A percentile compares a stretch with the other conserved stretches of the same genome.
These are phyloP conservation scores for Suillus weaverae DNA, from an alignment of 768 basidiomycete genomes.

Conservation along the genomic window DNA sequence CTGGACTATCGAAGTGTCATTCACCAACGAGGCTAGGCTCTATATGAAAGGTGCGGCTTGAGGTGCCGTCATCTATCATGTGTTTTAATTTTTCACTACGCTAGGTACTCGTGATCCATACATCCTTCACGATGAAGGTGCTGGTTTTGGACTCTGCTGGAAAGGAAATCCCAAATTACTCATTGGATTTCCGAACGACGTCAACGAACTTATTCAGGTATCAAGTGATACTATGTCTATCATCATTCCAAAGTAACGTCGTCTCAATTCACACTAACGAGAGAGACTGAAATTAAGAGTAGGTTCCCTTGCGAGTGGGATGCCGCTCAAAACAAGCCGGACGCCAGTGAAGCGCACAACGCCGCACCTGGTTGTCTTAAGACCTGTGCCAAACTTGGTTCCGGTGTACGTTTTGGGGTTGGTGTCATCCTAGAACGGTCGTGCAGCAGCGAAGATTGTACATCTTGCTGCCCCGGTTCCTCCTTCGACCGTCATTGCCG, in stretches of 20 bases:
- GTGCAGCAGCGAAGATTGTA: constrained; percentile 65
- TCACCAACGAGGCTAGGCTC: constrained; percentile 69
- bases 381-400: constrained; percentile 78
- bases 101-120: constrained; percentile 85
- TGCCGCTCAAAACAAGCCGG: not conserved
- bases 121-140: constrained; percentile 62
- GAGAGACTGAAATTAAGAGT: not conserved
- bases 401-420: constrained; percentile 86
- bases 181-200: constrained; percentile 68
- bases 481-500: constrained; percentile 79
- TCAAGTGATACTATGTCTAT: constrained; percentile 78
- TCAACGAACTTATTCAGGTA: constrained; percentile 81
- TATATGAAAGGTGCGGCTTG: constrained; percentile 76
- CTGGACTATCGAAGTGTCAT: constrained; percentile 71
- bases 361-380: constrained; percentile 48
- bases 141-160: constrained; percentile 89
- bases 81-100: not conserved
- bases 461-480: constrained; percentile 61
- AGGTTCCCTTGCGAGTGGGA: constrained; percentile 4
- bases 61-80: not conserved
- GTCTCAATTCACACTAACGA: not conserved
- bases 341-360: not conserved
- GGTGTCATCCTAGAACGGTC: constrained; percentile 81
- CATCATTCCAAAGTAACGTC: constrained; percentile 74
- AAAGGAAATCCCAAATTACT: constrained; percentile 69